Evolutionary conservation across 2,329 filamentous ascomycete species (phyloP).

Genomic region (Diaporthe citrichinensis): DNA sequence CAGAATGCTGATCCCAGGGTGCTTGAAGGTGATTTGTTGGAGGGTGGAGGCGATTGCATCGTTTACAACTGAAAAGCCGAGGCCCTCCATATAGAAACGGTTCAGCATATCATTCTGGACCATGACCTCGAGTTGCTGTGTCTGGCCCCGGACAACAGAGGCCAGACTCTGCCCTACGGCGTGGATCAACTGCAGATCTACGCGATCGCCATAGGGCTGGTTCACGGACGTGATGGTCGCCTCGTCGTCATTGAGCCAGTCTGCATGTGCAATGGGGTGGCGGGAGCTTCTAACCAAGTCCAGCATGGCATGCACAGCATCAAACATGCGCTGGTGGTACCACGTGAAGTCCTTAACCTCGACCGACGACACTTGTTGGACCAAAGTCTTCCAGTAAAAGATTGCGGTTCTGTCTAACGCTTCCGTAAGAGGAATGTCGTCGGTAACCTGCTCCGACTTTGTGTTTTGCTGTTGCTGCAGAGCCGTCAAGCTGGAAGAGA

Average conservation of each 20-base stretch:
- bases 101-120: no score
- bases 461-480: not conserved
- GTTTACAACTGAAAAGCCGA: constrained; percentile 46
- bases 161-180: constrained; percentile 50
- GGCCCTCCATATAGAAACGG: no score
- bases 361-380: no score
- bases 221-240: constrained; percentile 34
- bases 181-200: constrained; percentile 45
- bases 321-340: constrained; percentile 1
- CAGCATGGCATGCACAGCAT: not conserved
- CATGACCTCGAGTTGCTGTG: constrained; percentile 46
- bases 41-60: constrained; percentile 47
- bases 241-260: constrained; percentile 31
- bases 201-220: not conserved
- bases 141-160: constrained; percentile 50
- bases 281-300: not conserved
- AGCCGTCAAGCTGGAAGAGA: not conserved
- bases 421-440: not conserved
- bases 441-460: not conserved
- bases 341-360: constrained; percentile 1
- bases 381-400: constrained; percentile 13
- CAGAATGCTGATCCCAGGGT: no score
- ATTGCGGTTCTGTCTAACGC: not conserved
- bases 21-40: constrained; percentile 47
- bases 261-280: not conserved